phyloP scores from a whole-genome alignment of 2,329 filamentous ascomycete species.

The Claviceps humidiphila region DNA sequence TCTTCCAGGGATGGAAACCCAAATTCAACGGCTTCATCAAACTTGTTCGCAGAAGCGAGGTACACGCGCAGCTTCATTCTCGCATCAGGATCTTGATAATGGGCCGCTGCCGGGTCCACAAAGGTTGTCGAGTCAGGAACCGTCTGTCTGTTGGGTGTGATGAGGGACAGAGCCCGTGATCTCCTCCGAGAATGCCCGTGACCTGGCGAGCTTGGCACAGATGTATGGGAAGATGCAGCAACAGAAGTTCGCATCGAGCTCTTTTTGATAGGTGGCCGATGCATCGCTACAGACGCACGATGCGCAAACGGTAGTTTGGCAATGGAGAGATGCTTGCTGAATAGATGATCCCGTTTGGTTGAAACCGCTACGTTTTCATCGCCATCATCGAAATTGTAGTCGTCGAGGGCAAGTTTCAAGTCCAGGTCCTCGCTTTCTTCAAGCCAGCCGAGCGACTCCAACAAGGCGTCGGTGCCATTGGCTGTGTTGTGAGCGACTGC shows the following conservation, averaged over 20 bases:
- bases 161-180: constrained; percentile 42
- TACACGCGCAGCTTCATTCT: constrained; percentile 76
- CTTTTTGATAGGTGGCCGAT: constrained; percentile 33
- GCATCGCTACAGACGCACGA: constrained; percentile 37
- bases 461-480: constrained; percentile 36
- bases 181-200: constrained; percentile 31
- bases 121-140: constrained; percentile 12
- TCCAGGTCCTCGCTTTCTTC: constrained; percentile 62
- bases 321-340: constrained; percentile 60
- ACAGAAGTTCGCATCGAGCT: constrained; percentile 17
- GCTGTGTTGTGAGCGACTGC: neutral
- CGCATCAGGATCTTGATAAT: constrained; percentile 85
- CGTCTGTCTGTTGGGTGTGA: constrained; percentile 31
- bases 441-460: constrained; percentile 60
- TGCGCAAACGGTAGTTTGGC: constrained; percentile 47
- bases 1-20: constrained; percentile 62
- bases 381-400: constrained; percentile 53
- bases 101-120: constrained; percentile 59
- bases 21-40: constrained; percentile 89
- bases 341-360: constrained; percentile 43
- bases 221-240: constrained; percentile 11
- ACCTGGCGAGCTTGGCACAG: constrained; percentile 10
- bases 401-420: constrained; percentile 50
- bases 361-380: constrained; percentile 28
- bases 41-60: constrained; percentile 81